Evolutionary conservation across 1,139 yeast species (phyloP).

Genomic region (Diutina mesorugosa): DNA sequence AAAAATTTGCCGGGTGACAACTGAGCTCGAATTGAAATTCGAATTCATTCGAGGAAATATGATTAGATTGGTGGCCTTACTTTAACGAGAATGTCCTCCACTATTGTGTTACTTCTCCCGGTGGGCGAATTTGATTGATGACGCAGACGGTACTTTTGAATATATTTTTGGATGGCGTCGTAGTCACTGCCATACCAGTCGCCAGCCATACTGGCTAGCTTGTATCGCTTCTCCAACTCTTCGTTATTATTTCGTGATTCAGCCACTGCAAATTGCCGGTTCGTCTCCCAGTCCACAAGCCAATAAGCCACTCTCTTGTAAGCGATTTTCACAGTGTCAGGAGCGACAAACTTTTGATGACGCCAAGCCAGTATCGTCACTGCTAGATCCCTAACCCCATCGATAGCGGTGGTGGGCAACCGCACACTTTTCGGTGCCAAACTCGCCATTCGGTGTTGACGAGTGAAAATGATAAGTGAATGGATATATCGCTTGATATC

Average conservation of each 20-base stretch:
- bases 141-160: conserved; percentile 11
- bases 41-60: too few relatives aligned
- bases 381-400: background rate
- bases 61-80: conserved; percentile 27
- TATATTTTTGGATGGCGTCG: conserved; percentile 19
- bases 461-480: conserved; percentile 23
- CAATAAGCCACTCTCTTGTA: conserved; percentile 32
- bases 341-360: conserved; percentile 18
- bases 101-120: conserved; percentile 21
- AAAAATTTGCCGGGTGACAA: too few relatives aligned
- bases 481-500: conserved; percentile 25
- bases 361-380: background rate
- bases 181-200: conserved; percentile 37
- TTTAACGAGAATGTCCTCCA: conserved; percentile 23
- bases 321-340: conserved; percentile 27
- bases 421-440: conserved; percentile 15
- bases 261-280: conserved; percentile 3
- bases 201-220: conserved; percentile 11
- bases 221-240: background rate
- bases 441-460: conserved; percentile 30
- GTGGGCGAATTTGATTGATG: conserved; percentile 16
- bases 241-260: background rate
- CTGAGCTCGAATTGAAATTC: too few relatives aligned
- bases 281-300: conserved; percentile 32
- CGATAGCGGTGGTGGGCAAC: background rate